These are phyloP conservation scores for Conticribra guillardii DNA, from an alignment of 108 stramenopile genomes.

Conservation along the genomic window DNA sequence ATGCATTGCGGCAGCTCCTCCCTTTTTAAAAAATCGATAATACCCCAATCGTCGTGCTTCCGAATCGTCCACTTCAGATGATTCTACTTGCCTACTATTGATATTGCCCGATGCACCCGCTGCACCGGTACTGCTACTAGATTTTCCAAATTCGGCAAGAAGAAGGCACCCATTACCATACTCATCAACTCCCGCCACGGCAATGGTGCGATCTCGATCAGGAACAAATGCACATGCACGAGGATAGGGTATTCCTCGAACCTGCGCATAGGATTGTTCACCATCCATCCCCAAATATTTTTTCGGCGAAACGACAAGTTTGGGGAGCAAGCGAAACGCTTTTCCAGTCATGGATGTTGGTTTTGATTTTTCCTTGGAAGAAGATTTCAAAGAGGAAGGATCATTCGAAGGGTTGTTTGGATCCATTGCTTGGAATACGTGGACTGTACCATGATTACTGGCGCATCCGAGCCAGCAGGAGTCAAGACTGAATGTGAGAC, in stretches of 20 bases:
- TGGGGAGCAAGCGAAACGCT: constrained; percentile 52
- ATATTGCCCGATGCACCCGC: background rate
- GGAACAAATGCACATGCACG: constrained; percentile 80
- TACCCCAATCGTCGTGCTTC: constrained; percentile 46
- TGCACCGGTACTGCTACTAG: background rate
- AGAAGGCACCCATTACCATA: constrained; percentile 87
- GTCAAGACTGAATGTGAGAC: constrained; percentile 87
- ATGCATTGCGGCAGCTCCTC: constrained; percentile 37
- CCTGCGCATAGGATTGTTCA: constrained; percentile 75
- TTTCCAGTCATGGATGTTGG: constrained; percentile 58
- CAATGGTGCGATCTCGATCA: constrained; percentile 70
- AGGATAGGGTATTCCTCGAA: constrained; percentile 82
- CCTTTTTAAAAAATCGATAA: constrained; percentile 58
- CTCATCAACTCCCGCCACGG: constrained; percentile 83
- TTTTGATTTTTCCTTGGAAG: constrained; percentile 12
- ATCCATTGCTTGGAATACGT: constrained; percentile 82
- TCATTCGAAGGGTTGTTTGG: constrained; percentile 15
- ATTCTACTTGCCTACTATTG: background rate
- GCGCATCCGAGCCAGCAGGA: constrained; percentile 90
- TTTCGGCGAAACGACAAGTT: constrained; percentile 37
- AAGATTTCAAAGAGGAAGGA: constrained; percentile 1
- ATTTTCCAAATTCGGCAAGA: constrained; percentile 66
- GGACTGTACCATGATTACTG: constrained; percentile 95
- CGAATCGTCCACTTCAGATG: constrained; percentile 25
- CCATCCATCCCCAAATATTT: constrained; percentile 48